These are phyloP conservation scores for Ammopiptanthus mongolicus DNA, from an alignment of 306 rosid species.

Conservation along the genomic window DNA sequence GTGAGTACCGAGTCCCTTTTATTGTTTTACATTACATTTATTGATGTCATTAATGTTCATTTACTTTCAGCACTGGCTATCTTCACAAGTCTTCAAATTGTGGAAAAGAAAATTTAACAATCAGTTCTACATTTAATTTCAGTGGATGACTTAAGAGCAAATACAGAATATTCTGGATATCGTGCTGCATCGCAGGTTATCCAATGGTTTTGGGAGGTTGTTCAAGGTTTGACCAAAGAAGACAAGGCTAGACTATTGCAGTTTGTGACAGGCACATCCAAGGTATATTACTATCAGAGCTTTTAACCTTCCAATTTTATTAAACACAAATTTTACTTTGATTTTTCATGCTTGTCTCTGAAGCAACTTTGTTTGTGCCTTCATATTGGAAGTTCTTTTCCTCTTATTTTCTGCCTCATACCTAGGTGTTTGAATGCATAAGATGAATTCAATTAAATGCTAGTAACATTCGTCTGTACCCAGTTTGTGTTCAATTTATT, in stretches of 20 bases:
- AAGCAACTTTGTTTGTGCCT: background rate
- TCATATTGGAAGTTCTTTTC: background rate
- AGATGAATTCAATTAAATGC: background rate
- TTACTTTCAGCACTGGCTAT: background rate
- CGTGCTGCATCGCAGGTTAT: conserved; percentile 76
- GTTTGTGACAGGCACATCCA: conserved; percentile 98
- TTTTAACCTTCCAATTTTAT: background rate
- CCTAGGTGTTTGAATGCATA: background rate
- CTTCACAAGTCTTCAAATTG: background rate
- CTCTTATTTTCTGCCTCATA: background rate
- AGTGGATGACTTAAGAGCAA: conserved; percentile 98
- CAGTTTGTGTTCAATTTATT: background rate
- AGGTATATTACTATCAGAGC: conserved; percentile 46
- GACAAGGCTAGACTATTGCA: conserved; percentile 98
- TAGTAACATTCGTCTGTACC: background rate
- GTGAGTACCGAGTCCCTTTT: conserved; percentile 51
- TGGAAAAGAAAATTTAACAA: conserved; percentile 10
- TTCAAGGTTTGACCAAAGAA: conserved; percentile 86
- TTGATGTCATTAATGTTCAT: background rate
- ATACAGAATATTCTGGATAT: conserved; percentile 94
- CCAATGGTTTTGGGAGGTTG: conserved; percentile 99
- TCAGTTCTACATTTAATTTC: conserved; percentile 26
- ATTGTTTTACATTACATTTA: background rate
- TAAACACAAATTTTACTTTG: background rate
- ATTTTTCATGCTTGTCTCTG: background rate